Conservation (phyloP, 139 green algal species). For the Chlamydomonas sphaeroides region DNA sequence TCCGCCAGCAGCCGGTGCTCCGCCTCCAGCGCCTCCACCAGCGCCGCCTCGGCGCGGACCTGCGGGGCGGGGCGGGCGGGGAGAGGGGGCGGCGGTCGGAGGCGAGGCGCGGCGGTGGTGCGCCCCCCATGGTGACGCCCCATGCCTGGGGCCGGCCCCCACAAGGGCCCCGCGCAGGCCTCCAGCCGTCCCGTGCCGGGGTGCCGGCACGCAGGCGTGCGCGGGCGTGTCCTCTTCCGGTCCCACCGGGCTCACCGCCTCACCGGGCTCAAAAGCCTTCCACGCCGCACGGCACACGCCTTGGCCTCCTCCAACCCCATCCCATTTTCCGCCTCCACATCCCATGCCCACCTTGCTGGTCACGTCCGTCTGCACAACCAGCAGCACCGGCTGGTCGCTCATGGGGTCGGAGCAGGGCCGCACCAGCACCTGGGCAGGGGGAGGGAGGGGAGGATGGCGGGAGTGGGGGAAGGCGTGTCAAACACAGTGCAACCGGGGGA, state of each 20-base stretch:
- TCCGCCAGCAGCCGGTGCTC: constrained; percentile 40
- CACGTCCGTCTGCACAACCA: constrained; percentile 34
- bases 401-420: neutral
- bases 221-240: too few relatives aligned
- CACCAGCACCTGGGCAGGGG: too few relatives aligned
- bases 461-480: too few relatives aligned
- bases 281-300: too few relatives aligned
- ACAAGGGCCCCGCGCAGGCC: neutral
- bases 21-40: constrained; percentile 28
- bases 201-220: too few relatives aligned
- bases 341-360: constrained; percentile 23
- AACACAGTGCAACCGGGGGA: too few relatives aligned
- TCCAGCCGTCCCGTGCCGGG: neutral
- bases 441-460: too few relatives aligned
- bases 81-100: too few relatives aligned
- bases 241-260: too few relatives aligned
- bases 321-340: neutral
- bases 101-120: too few relatives aligned
- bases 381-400: neutral
- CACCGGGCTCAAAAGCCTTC: too few relatives aligned
- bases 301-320: neutral
- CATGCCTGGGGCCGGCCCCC: neutral
- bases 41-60: constrained; percentile 8
- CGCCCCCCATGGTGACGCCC: too few relatives aligned
- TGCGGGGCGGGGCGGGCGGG: neutral